Base-by-base conservation (phyloP, 2,329 filamentous ascomycete species). In the Xylariales sp. region DNA sequence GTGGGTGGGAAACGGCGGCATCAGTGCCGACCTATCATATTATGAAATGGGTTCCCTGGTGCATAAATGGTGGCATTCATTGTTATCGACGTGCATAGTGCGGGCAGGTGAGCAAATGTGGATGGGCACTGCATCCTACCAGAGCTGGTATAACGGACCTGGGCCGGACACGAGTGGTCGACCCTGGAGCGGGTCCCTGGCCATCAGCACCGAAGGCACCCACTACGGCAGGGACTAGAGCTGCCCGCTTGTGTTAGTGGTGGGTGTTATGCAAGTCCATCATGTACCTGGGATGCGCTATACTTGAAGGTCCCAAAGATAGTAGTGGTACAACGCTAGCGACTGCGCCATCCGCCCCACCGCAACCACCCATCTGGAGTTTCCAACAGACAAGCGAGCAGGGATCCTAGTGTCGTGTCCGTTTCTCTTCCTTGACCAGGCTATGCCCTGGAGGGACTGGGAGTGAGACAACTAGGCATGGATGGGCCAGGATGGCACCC, bases 401-500 rank as follows among this genome's bases (percentile, higher is more conserved):
- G 37, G 37, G 37, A 33, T 33, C 37, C n/a, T 24, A 39, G 19
- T 18, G 19, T 23, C n/a, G n/a, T 28, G 16, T 12, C 14, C 39
- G 24, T 29, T 44, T 34, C 23, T 37, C 38, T 42, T 45, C 20
- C 41, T 47, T 13, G 29, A 32, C 37, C 37, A 28, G 35, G 35
- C 35, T 38, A 38, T 38, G 35, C 35, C 35, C 35, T 30, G 20
- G 35, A 31, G 18, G n/a, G 35, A 38, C 35, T 42, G 37, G 33
- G 65, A 69, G 68, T 73, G 69, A 75, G 70, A 73, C 69, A 70
- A 56, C 62, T 64, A 63, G 63, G 62, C 62, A 60, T 51, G 45
- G 43, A 51, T 64, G 63, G 63, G 62, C 62, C 60, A 51, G 45
- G 43, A 51, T 52, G 57, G 54, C 30, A 33, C 37, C 37, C 30